Percentiles rank a stretch among this genome's conserved stretches.
These are phyloP conservation scores for Poterioochromonas sp. DNA, from an alignment of 352 stramenopile genomes.

Conservation along the genomic window DNA sequence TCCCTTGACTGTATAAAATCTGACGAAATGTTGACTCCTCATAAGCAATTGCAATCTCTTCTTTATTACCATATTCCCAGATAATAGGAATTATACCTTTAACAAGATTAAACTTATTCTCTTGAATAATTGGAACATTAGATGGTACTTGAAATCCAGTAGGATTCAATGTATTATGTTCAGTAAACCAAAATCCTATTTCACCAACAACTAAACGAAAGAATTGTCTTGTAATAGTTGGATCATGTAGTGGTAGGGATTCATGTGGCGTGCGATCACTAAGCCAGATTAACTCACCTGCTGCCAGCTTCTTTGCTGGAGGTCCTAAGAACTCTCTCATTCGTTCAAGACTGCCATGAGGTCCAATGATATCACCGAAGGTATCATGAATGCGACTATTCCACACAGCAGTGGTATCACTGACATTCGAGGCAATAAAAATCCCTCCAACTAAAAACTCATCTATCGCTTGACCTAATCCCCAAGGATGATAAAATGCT, in stretches of 20 bases:
- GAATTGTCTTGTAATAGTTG: neutral
- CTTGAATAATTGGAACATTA: neutral
- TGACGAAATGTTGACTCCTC: neutral
- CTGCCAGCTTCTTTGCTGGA: neutral
- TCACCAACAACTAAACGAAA: slow-evolving; percentile 14
- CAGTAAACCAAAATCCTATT: neutral
- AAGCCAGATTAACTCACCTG: neutral
- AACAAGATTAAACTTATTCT: neutral
- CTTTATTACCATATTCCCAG: neutral
- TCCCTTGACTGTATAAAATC: neutral
- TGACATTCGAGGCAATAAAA: neutral
- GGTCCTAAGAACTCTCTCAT: neutral
- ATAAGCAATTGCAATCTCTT: neutral
- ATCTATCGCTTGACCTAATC: neutral
- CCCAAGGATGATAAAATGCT: neutral
- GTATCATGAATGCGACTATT: neutral
- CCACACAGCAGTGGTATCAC: neutral
- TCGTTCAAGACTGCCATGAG: neutral
- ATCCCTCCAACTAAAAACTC: slow-evolving; percentile 1
- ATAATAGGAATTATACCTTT: neutral
- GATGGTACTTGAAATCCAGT: neutral
- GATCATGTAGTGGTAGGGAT: neutral
- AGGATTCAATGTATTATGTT: neutral
- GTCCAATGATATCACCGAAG: slow-evolving; percentile 1
- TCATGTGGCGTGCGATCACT: neutral